Evolutionary conservation across 225 moss, liverwort and hornwort genomes (phyloP).

Genomic region (Straminergon stramineum): DNA sequence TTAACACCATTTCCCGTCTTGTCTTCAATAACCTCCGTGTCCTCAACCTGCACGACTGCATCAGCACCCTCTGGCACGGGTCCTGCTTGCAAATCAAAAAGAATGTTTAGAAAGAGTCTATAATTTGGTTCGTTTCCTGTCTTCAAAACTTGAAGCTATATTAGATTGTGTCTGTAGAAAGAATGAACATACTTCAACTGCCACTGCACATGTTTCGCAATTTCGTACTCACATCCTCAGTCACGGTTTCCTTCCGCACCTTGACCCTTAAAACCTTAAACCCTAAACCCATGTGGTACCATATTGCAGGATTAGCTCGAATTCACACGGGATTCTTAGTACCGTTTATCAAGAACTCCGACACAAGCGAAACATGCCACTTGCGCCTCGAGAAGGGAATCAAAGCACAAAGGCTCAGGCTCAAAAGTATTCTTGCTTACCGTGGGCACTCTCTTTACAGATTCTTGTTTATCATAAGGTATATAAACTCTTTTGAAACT

Average conservation of each 20-base stretch:
- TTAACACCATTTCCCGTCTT: conserved; percentile 9
- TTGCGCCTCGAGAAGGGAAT: not conserved
- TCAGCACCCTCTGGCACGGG: conserved; percentile 78
- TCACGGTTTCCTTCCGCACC: not conserved
- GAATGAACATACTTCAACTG: not conserved
- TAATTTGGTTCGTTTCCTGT: not conserved
- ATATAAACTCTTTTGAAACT: not conserved
- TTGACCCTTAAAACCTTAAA: not conserved
- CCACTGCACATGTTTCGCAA: not conserved
- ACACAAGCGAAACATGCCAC: not conserved
- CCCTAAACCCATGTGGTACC: not conserved
- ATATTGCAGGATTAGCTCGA: not conserved
- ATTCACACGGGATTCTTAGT: not conserved
- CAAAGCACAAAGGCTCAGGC: not conserved
- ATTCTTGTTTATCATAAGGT: not conserved
- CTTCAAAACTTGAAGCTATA: not conserved
- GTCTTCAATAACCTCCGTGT: conserved; percentile 49
- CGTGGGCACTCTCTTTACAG: not conserved
- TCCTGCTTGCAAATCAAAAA: conserved; percentile 24
- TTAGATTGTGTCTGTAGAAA: not conserved
- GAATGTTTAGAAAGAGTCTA: not conserved
- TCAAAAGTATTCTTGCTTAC: not conserved
- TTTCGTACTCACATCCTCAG: not conserved
- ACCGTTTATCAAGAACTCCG: not conserved
- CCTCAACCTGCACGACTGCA: conserved; percentile 87